phyloP scores from a whole-genome alignment of 2,329 filamentous ascomycete species.

The Fusarium pseudograminearum region DNA sequence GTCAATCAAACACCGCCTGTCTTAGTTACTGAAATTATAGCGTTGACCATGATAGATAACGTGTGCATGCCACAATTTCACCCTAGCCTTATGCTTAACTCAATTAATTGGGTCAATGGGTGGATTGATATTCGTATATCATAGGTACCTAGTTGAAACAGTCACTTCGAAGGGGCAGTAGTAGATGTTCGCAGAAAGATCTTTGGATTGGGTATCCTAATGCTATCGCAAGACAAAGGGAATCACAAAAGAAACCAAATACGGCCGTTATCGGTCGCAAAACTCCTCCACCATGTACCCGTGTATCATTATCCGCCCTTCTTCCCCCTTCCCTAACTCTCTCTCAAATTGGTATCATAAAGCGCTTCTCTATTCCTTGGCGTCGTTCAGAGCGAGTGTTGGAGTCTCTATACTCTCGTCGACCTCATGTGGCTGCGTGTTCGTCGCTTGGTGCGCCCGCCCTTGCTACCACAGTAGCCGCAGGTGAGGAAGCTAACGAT shows the following conservation, averaged over 20 bases:
- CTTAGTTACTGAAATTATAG: not conserved
- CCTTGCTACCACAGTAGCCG: slow-evolving; percentile 54
- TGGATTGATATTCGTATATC: not conserved
- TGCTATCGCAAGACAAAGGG: slow-evolving; percentile 31
- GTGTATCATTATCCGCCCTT: not conserved
- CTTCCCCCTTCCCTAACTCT: not conserved
- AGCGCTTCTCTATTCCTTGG: slow-evolving; percentile 4
- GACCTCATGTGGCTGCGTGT: slow-evolving; percentile 29
- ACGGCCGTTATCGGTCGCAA: slow-evolving; percentile 25
- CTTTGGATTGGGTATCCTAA: slow-evolving; percentile 49
- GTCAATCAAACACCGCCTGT: not conserved
- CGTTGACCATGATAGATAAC: not conserved
- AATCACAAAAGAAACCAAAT: slow-evolving; percentile 30
- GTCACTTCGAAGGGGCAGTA: not conserved
- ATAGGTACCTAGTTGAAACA: too few species aligned
- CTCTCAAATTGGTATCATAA: slow-evolving; percentile 26
- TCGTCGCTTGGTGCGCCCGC: slow-evolving; percentile 29
- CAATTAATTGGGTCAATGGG: not conserved
- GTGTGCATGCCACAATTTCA: not conserved
- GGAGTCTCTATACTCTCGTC: slow-evolving; percentile 30
- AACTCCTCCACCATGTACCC: slow-evolving; percentile 6
- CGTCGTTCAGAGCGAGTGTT: not conserved
- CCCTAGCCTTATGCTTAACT: not conserved
- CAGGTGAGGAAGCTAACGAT: slow-evolving; percentile 75
- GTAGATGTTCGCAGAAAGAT: slow-evolving; percentile 3